These are phyloP conservation scores for Suillus clintonianus DNA, from an alignment of 768 basidiomycete species.

Conservation along the genomic window DNA sequence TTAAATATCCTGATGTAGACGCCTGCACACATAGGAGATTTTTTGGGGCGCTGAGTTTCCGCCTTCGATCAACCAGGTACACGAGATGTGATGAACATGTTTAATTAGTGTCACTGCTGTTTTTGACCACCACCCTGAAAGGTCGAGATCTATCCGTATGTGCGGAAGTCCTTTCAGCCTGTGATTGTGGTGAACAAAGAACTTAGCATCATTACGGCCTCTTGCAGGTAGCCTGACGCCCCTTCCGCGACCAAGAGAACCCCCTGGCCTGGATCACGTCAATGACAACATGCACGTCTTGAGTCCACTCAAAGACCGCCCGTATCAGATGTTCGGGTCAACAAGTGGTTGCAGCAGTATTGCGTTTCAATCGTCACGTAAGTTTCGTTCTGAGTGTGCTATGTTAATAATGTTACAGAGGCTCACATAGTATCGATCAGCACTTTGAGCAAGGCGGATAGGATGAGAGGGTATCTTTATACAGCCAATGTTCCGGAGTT, in stretches of 20 bases:
- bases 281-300: constrained; percentile 23
- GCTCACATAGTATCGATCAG: constrained; percentile 8
- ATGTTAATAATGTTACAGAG: neutral
- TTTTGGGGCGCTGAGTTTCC: too few species aligned
- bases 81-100: too few species aligned
- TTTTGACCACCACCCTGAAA: too few species aligned
- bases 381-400: neutral
- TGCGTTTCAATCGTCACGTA: neutral
- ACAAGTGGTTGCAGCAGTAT: constrained; percentile 18
- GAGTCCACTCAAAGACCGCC: constrained; percentile 13
- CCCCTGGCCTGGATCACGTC: constrained; percentile 30
- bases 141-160: neutral
- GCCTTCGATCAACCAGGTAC: too few species aligned
- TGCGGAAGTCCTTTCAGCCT: constrained; percentile 11
- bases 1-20: too few species aligned
- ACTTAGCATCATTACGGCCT: neutral
- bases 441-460: constrained; percentile 18
- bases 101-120: too few species aligned
- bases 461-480: constrained; percentile 22
- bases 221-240: too few species aligned
- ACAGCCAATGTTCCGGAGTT: constrained; percentile 22
- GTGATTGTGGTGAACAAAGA: constrained; percentile 15
- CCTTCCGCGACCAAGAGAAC: too few species aligned
- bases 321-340: constrained; percentile 17
- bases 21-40: too few species aligned